Conservation (phyloP, 352 stramenopile genomes). For the Thalassiosira ordinaria region DNA sequence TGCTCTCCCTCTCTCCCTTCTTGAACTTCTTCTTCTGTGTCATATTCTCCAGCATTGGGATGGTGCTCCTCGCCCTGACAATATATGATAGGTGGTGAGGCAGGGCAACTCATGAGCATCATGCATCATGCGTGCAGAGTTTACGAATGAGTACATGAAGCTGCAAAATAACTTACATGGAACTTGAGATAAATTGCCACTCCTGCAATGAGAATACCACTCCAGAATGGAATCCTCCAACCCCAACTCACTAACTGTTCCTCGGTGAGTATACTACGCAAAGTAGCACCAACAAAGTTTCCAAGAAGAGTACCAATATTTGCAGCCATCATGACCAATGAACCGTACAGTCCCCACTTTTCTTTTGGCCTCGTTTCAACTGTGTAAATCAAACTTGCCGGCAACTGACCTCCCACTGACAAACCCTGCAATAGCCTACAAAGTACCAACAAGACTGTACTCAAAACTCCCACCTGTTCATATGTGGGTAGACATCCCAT, state of each 20-base stretch:
- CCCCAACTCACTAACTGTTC: slow-evolving; percentile 67
- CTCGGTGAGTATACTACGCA: slow-evolving; percentile 63
- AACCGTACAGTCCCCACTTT: slow-evolving; percentile 76
- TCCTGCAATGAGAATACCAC: slow-evolving; percentile 64
- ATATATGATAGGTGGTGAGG: too few species aligned
- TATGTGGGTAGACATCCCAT: slow-evolving; percentile 75
- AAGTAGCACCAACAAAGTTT: slow-evolving; percentile 59
- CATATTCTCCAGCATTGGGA: slow-evolving; percentile 49
- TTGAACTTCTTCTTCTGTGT: neutral
- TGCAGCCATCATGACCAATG: slow-evolving; percentile 67
- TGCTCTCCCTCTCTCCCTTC: too few species aligned
- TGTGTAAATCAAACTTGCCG: slow-evolving; percentile 66
- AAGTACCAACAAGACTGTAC: slow-evolving; percentile 56
- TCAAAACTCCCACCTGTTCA: slow-evolving; percentile 50
- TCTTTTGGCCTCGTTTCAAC: slow-evolving; percentile 64
- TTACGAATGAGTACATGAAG: neutral
- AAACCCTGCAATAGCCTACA: slow-evolving; percentile 71
- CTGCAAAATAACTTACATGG: slow-evolving; percentile 11
- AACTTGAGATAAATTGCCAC: slow-evolving; percentile 48
- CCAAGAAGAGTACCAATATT: slow-evolving; percentile 77
- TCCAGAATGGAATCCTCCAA: slow-evolving; percentile 81
- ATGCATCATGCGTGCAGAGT: too few species aligned
- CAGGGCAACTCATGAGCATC: neutral
- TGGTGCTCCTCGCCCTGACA: slow-evolving; percentile 30
- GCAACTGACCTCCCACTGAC: slow-evolving; percentile 69